These are phyloP conservation scores for Lunularia cruciata DNA, from an alignment of 225 moss, liverwort and hornwort genomes.

Conservation along the genomic window DNA sequence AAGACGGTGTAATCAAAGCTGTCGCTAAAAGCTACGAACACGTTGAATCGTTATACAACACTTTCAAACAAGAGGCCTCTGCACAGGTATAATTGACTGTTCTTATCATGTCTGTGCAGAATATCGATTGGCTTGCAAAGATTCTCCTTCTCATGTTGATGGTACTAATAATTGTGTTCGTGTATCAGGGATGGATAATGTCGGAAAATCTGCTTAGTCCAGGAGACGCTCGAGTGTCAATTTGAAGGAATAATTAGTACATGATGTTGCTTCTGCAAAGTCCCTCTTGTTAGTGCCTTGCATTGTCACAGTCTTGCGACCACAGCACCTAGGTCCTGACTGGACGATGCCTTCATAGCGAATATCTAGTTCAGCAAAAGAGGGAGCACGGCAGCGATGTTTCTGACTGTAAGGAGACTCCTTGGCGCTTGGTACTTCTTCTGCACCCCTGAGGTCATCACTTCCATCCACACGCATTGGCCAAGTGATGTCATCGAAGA, in stretches of 20 bases:
- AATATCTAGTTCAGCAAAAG: too few relatives aligned
- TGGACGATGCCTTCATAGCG: too few relatives aligned
- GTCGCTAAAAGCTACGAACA: constrained; percentile 73
- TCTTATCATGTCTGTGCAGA: background rate
- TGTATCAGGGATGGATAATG: constrained; percentile 83
- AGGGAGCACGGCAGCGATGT: too few relatives aligned
- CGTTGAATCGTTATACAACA: constrained; percentile 57
- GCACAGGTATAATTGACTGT: constrained; percentile 59
- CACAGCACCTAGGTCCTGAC: too few relatives aligned
- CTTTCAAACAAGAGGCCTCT: constrained; percentile 65
- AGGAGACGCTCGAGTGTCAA: constrained; percentile 65
- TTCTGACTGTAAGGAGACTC: too few relatives aligned
- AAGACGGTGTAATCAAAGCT: constrained; percentile 47
- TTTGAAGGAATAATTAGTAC: constrained; percentile 5
- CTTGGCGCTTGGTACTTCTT: too few relatives aligned
- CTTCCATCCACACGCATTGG: too few relatives aligned
- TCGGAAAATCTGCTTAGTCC: constrained; percentile 71
- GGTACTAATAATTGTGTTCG: background rate
- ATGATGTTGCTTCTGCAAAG: too few relatives aligned
- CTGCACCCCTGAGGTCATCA: too few relatives aligned
- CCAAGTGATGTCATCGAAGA: too few relatives aligned
- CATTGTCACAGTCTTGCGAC: too few relatives aligned
- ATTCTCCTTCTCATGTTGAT: background rate
- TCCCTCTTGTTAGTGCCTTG: too few relatives aligned
- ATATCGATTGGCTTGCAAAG: background rate